phyloP scores from a whole-genome alignment of 139 green algal genomes.

The Deuterostichococcus epilithicus region DNA sequence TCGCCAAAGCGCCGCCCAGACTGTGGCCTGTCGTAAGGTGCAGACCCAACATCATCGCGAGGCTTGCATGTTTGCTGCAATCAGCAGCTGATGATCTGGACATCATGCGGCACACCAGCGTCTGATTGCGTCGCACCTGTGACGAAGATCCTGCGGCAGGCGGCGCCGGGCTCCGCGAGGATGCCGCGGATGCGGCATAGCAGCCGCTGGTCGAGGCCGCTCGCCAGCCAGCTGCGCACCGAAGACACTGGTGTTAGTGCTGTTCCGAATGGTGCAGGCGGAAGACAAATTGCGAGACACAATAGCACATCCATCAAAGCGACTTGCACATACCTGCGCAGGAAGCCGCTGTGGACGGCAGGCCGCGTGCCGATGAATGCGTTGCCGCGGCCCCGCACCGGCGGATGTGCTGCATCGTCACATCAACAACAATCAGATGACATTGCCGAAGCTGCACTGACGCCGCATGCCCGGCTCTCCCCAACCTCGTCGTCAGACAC shows the following conservation, averaged over 20 bases:
- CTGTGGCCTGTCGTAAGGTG: neutral
- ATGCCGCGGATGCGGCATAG: neutral
- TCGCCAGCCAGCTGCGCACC: slow-evolving; percentile 3
- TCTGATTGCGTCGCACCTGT: neutral
- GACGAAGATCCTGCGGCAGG: neutral
- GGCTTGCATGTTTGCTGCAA: no score
- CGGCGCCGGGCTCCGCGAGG: neutral
- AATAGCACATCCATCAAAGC: no score
- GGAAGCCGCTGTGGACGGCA: neutral
- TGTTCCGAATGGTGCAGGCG: no score
- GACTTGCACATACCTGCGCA: no score
- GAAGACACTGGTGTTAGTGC: no score
- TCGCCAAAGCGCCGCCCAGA: neutral
- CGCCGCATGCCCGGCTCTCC: no score
- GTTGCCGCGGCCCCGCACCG: neutral
- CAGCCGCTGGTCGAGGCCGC: neutral
- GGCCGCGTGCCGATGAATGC: neutral
- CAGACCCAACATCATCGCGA: no score
- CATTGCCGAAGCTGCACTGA: neutral
- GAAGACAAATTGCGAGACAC: no score
- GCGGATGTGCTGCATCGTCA: neutral
- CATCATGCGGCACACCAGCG: no score
- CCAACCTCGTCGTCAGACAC: neutral
- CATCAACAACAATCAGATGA: neutral
- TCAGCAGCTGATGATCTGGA: no score